Conservation (phyloP, 129 eudicot genomes). For the Cynara cardunculus region DNA sequence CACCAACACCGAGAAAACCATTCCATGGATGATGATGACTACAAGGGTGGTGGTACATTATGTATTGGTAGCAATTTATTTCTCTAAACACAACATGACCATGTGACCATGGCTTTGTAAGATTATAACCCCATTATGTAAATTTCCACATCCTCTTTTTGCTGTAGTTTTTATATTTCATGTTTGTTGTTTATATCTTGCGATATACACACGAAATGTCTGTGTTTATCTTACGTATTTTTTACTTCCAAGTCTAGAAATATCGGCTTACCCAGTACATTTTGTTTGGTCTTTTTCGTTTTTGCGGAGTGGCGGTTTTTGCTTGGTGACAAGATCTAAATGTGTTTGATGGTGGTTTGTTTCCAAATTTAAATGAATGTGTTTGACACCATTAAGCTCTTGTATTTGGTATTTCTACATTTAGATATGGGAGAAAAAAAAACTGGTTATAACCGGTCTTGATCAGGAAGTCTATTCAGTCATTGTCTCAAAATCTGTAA, state of each 20-base stretch:
- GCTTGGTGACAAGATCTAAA: background rate
- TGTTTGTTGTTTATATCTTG: background rate
- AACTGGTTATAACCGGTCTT: too few species aligned
- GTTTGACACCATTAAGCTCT: background rate
- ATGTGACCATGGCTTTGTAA: background rate
- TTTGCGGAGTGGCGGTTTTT: background rate
- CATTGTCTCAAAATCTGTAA: too few species aligned
- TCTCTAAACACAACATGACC: background rate
- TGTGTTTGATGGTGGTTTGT: background rate
- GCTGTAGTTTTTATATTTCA: background rate
- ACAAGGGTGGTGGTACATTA: background rate
- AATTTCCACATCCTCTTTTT: conserved; percentile 12
- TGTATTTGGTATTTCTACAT: background rate
- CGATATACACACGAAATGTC: background rate
- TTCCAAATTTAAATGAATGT: background rate
- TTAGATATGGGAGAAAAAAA: too few species aligned
- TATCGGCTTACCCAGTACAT: background rate
- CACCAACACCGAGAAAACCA: conserved; percentile 89
- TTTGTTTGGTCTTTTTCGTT: background rate
- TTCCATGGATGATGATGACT: conserved; percentile 48
- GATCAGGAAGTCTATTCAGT: too few species aligned
- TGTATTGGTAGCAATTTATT: background rate
- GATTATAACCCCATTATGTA: conserved; percentile 21
- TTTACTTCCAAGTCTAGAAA: too few species aligned
- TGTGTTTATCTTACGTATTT: too few species aligned